These are phyloP conservation scores for Hanseniaspora guilliermondii DNA, from an alignment of 805 yeast genomes.

Conservation along the genomic window DNA sequence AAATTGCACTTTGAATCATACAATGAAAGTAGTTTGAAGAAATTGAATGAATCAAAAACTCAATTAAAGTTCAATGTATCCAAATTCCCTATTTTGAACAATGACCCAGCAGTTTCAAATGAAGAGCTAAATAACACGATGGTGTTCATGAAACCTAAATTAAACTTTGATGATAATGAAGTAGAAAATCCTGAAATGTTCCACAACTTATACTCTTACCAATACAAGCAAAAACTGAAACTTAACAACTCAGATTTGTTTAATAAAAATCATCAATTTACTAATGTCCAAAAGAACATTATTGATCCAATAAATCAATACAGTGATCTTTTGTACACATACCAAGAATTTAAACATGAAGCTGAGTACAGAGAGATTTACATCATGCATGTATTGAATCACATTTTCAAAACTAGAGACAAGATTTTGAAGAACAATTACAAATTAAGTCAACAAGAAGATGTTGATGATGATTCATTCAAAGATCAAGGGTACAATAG, in stretches of 20 bases:
- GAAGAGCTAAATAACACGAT: constrained; percentile 9
- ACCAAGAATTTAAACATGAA: constrained; percentile 34
- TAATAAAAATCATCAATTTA: constrained; percentile 20
- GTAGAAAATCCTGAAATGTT: constrained; percentile 19
- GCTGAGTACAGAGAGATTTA: constrained; percentile 49
- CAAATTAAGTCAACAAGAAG: constrained; percentile 33
- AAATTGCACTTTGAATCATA: constrained; percentile 58
- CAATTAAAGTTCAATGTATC: constrained; percentile 16
- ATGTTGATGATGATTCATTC: constrained; percentile 44
- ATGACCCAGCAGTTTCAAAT: constrained; percentile 14
- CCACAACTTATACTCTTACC: constrained; percentile 26
- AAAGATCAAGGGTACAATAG: constrained; percentile 94
- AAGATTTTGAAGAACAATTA: constrained; percentile 65
- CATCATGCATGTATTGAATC: constrained; percentile 64
- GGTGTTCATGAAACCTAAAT: constrained; percentile 23
- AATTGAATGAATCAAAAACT: constrained; percentile 25
- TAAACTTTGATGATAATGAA: constrained; percentile 15
- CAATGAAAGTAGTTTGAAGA: constrained; percentile 28
- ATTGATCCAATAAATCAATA: constrained; percentile 60
- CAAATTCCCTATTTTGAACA: constrained; percentile 10
- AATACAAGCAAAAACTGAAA: constrained; percentile 36
- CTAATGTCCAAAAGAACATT: constrained; percentile 38
- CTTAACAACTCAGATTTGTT: constrained; percentile 23
- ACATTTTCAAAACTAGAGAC: constrained; percentile 76
- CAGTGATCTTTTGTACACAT: constrained; percentile 56